Evolutionary conservation across 176 grass and related monocot genomes (phyloP), one percentile per base, ranked within the genome.

Genomic region (Metroxylon sagu): DNA sequence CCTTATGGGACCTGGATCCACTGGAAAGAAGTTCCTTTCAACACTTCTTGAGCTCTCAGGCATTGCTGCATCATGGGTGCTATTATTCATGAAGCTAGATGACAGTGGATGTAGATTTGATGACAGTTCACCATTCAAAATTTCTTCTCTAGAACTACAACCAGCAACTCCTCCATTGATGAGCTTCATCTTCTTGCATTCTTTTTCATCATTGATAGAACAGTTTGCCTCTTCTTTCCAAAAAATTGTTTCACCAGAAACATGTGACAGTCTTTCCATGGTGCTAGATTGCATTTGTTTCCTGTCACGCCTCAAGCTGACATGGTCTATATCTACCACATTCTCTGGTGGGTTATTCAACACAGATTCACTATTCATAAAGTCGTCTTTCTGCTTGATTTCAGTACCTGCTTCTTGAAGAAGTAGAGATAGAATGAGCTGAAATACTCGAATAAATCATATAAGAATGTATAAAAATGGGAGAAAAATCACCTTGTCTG

Each of bases 101-200:
- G 59, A 19, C 7, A 82, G 16, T 14, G 71, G 75, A 61, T 85
- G 67, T 31, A 85, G 59, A 59, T 85, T 85, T 18, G 78, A 78
- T 60, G 64, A 85, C 6, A 78, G 52, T 54, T 67, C 78, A 66
- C 59, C 65, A 75, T 72, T 65, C 39, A 31, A 61, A 50, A 48
- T 66, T 60, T 76, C 81, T 50, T 80, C 68, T 39, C 26, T 26
- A 48, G 60, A 52, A 71, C 16, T 64, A 84, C 58, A 73, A 48
- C 63, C 52, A 59, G 35, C 16, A 71, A 67, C 17, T 25, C 51
- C 73, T 48, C 72, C 58, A 72, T 77, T 78, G 66, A 85, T 67
- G 31, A 73, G 26, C 67, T 83, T 85, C 57, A 76, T 66, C 79
- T 82, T 92, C 72, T 93, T 98, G 49, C 67, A 39, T 19, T 75